Conservation (phyloP, 441 rosid species). For the Eruca vesicaria region DNA sequence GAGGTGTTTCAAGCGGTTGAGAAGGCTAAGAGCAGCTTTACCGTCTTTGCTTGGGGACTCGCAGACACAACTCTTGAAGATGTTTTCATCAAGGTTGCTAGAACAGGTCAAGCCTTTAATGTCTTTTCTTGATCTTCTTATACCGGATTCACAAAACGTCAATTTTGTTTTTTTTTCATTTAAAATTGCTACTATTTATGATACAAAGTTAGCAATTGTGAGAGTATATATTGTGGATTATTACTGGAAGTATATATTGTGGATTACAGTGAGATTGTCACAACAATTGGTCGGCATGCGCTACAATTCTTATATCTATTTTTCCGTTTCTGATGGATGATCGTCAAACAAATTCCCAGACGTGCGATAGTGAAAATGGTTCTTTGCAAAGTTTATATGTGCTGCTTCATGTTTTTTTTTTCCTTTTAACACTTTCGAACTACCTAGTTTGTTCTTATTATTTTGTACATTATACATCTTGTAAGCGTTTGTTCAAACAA, state of each 20-base stretch:
- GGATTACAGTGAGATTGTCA: not conserved
- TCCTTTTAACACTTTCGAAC: too few species aligned
- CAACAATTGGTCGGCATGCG: not conserved
- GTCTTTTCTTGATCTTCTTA: not conserved
- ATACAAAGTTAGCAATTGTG: not conserved
- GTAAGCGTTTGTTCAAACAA: too few species aligned
- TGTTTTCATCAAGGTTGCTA: constrained; percentile 37
- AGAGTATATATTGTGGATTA: not conserved
- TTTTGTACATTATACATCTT: too few species aligned
- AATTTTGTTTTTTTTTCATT: not conserved
- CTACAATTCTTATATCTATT: too few species aligned
- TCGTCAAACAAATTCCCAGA: too few species aligned
- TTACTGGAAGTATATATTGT: constrained; percentile 11
- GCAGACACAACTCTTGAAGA: constrained; percentile 88
- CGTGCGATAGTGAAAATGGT: too few species aligned
- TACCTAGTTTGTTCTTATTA: too few species aligned
- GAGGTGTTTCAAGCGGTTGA: constrained; percentile 76
- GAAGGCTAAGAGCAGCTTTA: constrained; percentile 60
- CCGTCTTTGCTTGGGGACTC: constrained; percentile 82
- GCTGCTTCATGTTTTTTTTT: too few species aligned
- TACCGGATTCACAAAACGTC: not conserved
- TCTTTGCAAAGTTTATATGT: too few species aligned
- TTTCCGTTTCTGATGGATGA: too few species aligned
- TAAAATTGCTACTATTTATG: not conserved
- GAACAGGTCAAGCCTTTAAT: not conserved